Percentiles rank a stretch among this genome's conserved stretches.
Conservation (phyloP, 495 filamentous ascomycete genomes). For the Penicillium nucicola region DNA sequence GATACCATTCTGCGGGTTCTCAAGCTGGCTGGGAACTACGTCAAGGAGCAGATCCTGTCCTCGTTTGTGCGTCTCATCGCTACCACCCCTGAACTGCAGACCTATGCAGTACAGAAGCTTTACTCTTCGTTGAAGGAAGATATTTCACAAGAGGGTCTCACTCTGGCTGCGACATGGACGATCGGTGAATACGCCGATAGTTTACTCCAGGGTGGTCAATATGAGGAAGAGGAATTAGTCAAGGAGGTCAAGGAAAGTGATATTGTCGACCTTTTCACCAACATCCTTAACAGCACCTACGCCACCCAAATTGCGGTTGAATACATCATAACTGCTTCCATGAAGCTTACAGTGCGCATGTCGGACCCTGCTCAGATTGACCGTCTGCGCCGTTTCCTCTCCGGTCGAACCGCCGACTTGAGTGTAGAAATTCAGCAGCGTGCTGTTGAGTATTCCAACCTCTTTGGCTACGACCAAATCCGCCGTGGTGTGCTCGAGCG, state of each 20-base stretch:
- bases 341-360: slow-evolving; percentile 92
- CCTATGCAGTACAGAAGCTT: slow-evolving; percentile 93
- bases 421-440: slow-evolving; percentile 96
- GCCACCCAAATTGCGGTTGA: slow-evolving; percentile 84
- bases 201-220: slow-evolving; percentile 81
- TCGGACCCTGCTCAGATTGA: slow-evolving; percentile 80
- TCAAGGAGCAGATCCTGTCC: slow-evolving; percentile 95
- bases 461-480: slow-evolving; percentile 86
- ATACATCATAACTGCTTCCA: slow-evolving; percentile 91
- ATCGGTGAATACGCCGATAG: slow-evolving; percentile 97
- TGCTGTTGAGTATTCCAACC: slow-evolving; percentile 89
- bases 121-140: slow-evolving; percentile 89
- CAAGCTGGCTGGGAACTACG: slow-evolving; percentile 90
- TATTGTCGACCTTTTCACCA: slow-evolving; percentile 83
- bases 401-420: slow-evolving; percentile 71
- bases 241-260: slow-evolving; percentile 87
- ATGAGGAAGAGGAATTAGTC: slow-evolving; percentile 92
- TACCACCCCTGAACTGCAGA: slow-evolving; percentile 90
- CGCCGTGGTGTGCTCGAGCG: slow-evolving; percentile 88
- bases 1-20: slow-evolving; percentile 96
- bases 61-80: slow-evolving; percentile 95
- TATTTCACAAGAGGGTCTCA: slow-evolving; percentile 94
- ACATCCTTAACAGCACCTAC: slow-evolving; percentile 91
- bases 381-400: slow-evolving; percentile 73
- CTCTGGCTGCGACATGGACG: slow-evolving; percentile 92